Base-by-base conservation (phyloP, 139 green algal species). In the Auxenochlorella pyrenoidosa region DNA sequence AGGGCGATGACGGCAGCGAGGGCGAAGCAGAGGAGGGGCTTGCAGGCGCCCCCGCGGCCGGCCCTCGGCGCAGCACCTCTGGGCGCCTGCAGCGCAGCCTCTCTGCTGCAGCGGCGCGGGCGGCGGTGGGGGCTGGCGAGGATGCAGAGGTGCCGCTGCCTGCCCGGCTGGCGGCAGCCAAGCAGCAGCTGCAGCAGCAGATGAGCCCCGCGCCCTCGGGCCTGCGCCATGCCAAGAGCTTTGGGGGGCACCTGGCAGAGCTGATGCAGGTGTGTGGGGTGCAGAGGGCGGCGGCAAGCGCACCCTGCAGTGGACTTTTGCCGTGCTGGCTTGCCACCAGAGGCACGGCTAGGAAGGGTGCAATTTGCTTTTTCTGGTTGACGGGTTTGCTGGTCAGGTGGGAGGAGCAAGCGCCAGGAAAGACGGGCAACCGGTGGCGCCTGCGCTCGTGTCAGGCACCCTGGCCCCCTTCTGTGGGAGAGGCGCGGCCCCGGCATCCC, bases 241-340 rank as follows among this genome's bases (percentile, higher is more conserved):
- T 86, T 68, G 66, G 66, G 3, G 82, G 41, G 10, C 66, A 86
- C 43, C 36, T 86, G 68, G 66, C 66, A 1, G 82, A 79, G 32
- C 68, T 79, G 16, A 79, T 80, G 66, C 68, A 77, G 81, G 65
- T 77, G 63, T 30, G 63, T 28, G 30, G 38, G 26, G 1, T 26
- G 38, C 30, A 34, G 54, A n/a, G n/a, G n/a, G n/a, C n/a, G n/a
- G n/a, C n/a, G n/a, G n/a, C n/a, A n/a, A n/a, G n/a, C n/a, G n/a
- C n/a, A n/a, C n/a, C n/a, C n/a, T n/a, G n/a, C n/a, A n/a, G n/a
- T n/a, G n/a, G n/a, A n/a, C n/a, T n/a, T n/a, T n/a, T n/a, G n/a
- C n/a, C n/a, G n/a, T n/a, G n/a, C n/a, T n/a, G n/a, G n/a, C n/a
- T n/a, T n/a, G n/a, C n/a, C n/a, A n/a, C n/a, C n/a, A n/a, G n/a